Percentiles rank a stretch among this genome's conserved stretches.
Conservation (phyloP, 1,284 basidiomycete genomes). For the Ceratobasidium sp. region DNA sequence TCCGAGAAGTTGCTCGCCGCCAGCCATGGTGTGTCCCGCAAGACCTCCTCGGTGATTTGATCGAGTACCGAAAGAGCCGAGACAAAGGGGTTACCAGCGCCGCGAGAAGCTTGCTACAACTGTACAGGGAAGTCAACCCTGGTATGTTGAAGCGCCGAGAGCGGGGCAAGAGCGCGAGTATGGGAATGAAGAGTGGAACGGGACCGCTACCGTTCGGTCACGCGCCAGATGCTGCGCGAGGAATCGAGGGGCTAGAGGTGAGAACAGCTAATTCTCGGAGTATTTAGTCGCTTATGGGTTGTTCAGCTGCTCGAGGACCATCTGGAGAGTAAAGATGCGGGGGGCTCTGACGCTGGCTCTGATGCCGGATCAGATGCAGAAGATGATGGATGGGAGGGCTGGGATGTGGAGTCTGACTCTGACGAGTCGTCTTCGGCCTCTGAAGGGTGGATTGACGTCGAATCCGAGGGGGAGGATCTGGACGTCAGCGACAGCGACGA, state of each 20-base stretch:
- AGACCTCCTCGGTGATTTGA: slow-evolving; percentile 88
- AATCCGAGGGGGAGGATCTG: slow-evolving; percentile 72
- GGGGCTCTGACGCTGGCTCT: slow-evolving; percentile 54
- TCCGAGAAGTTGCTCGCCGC: slow-evolving; percentile 89
- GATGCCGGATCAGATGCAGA: slow-evolving; percentile 65
- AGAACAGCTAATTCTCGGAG: slow-evolving; percentile 44
- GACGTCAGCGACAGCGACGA: slow-evolving; percentile 88
- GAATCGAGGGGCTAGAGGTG: slow-evolving; percentile 90
- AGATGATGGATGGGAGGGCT: slow-evolving; percentile 84
- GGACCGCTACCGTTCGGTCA: slow-evolving; percentile 85
- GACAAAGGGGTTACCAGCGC: slow-evolving; percentile 94
- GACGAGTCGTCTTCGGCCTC: slow-evolving; percentile 67
- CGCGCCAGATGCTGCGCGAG: slow-evolving; percentile 66
- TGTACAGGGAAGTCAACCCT: slow-evolving; percentile 98
- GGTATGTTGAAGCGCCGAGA: slow-evolving; percentile 89
- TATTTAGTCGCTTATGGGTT: slow-evolving; percentile 17
- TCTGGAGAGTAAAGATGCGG: slow-evolving; percentile 70
- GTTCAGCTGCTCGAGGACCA: slow-evolving; percentile 86
- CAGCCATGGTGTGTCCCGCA: slow-evolving; percentile 98
- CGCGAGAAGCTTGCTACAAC: slow-evolving; percentile 82
- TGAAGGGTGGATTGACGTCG: slow-evolving; percentile 87
- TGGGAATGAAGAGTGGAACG: slow-evolving; percentile 64
- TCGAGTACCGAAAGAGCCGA: slow-evolving; percentile 93
- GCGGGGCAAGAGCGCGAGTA: slow-evolving; percentile 84
- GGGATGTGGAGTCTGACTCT: slow-evolving; percentile 84